Conservation (phyloP, 2,329 filamentous ascomycete species). For the Cordyceps tenuipes region DNA sequence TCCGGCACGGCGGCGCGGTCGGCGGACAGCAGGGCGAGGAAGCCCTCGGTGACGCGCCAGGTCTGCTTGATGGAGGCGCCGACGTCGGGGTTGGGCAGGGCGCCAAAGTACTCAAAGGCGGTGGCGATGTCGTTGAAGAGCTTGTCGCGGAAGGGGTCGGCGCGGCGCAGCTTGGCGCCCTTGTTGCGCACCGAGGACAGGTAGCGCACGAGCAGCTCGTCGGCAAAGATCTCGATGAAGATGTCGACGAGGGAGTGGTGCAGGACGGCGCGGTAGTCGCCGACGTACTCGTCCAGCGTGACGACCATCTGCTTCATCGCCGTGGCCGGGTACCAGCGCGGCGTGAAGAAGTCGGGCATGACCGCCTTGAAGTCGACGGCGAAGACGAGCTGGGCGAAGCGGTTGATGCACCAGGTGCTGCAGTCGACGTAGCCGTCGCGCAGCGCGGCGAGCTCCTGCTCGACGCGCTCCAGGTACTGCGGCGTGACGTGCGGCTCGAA, state of each 20-base stretch:
- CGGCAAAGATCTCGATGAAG: slow-evolving; percentile 84
- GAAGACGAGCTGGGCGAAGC: slow-evolving; percentile 84
- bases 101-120: slow-evolving; percentile 81
- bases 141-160: slow-evolving; percentile 85
- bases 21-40: slow-evolving; percentile 69
- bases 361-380: slow-evolving; percentile 78
- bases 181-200: slow-evolving; percentile 80
- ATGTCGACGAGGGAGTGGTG: slow-evolving; percentile 85
- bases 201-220: slow-evolving; percentile 83
- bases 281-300: slow-evolving; percentile 91
- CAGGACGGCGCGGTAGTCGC: slow-evolving; percentile 75
- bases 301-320: slow-evolving; percentile 90
- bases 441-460: slow-evolving; percentile 63
- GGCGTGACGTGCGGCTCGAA: slow-evolving; percentile 74
- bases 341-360: slow-evolving; percentile 83
- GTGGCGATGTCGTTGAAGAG: slow-evolving; percentile 88
- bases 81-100: slow-evolving; percentile 57
- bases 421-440: slow-evolving; percentile 93
- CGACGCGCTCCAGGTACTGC: slow-evolving; percentile 68
- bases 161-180: slow-evolving; percentile 76
- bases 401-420: slow-evolving; percentile 82
- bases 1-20: slow-evolving; percentile 66
- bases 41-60: slow-evolving; percentile 83
- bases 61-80: slow-evolving; percentile 71
- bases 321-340: slow-evolving; percentile 76